Evolutionary conservation across 179 eudicot species (phyloP), one percentile per base, ranked within the genome.

Genomic region (Dionaea muscipula): DNA sequence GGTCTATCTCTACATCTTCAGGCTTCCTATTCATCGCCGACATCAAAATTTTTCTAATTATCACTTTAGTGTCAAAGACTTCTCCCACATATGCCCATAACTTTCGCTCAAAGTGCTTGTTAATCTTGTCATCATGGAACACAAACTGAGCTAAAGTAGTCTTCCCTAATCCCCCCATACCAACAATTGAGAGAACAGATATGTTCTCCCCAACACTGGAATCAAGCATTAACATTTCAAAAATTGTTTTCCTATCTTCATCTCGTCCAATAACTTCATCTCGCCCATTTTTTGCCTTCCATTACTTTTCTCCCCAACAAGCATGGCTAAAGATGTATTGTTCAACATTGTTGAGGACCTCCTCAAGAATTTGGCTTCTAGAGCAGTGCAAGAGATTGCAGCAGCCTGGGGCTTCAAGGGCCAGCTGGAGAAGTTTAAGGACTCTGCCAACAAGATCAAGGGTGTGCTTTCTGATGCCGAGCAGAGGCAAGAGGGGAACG

Each of bases 401-500:
- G 23, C 39, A 3, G 23, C 50, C 0, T 46, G 41, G 55, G 46
- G 39, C 3, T 43, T 70, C 55, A 27, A 26, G 22, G 26, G 31
- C 15, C 57, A 62, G 33, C 58, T 66, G 10, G 17, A 37, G 33
- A 66, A 63, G 47, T 59, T 65, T 21, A 53, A 26, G n/a, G 13
- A 52, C 11, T 62, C 51, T 0, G 16, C 63, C n/a, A 18, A 20
- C 11, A 24, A 49, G 17, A 26, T 74, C 19, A 14, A 48, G 9
- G 69, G 46, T 1, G 60, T 69, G 51, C 66, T 72, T 40, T 24
- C 2, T n/a, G 70, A 63, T 57, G 73, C 68, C 0, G 68, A 67
- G 3, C 66, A 61, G 24, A 13, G 27, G 46, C 57, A 21, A 49
- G 46, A 56, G 38, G 44, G 20, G 19, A 23, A 28, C 7, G 22